Base-by-base conservation (phyloP, 1,284 basidiomycete genomes). In the Tylopilus sp. region DNA sequence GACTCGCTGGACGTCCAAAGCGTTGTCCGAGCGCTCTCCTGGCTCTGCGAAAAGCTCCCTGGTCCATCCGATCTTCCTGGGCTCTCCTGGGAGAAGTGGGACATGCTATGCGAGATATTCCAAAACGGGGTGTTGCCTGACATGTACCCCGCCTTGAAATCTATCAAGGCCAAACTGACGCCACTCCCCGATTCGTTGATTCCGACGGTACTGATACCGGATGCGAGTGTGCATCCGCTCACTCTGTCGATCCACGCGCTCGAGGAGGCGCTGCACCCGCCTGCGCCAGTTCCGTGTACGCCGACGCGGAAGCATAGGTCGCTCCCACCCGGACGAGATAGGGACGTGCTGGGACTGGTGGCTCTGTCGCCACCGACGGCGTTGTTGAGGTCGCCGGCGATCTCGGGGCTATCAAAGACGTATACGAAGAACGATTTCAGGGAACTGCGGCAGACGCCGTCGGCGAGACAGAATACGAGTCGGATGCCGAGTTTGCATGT, bases 401-500 rank as follows among this genome's bases (percentile, higher is more conserved):
- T 82, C 21, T 85, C 84, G 1, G 84, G 85, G n/a, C 72, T 90
- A 28, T 89, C 88, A 15, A 91, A 89, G 70, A 89, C 77, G 51
- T 91, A 90, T 58, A 64, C 64, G 19, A 84, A 78, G 61, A 89
- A 90, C 57, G 87, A 89, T 64, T 90, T 90, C 57, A 74, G 87
- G 49, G 78, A 86, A 61, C 69, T 89, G 55, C 73, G 87, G 44
- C 81, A 84, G 64, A 70, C 74, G 26, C 76, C 84, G 29, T 77
- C 78, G 18, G 78, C 82, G 53, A 78, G 84, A 55, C 77, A 86
- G 64, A 90, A 90, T 63, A 89, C 87, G 51, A 89, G 87, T 66
- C 75, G 87, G 59, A 72, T 90, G 48, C 87, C 87, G 25, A 89
- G 87, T 67, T 84, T 80, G 71, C 87, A 90, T 69, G 88, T 80